Evolutionary conservation across 2,329 filamentous ascomycete species (phyloP), one percentile per base, ranked within the genome.

Genomic region (Colletotrichum higginsianum): DNA sequence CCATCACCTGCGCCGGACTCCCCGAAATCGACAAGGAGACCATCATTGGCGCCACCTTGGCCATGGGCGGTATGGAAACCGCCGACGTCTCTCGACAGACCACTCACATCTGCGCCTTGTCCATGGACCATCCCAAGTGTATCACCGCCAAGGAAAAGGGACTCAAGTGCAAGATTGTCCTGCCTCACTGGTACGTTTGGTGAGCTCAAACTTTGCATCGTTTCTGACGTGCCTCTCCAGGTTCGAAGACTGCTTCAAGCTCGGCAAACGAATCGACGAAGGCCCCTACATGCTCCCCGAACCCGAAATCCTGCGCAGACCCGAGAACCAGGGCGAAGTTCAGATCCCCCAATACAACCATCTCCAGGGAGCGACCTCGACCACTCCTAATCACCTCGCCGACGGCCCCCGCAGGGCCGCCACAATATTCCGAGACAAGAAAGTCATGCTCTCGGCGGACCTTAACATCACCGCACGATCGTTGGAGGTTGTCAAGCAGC

Each of bases 231-330:
- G 13, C 26, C 30, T 26, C 26, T 26, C 42, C 38, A 95, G 93
- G 95, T 98, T 99, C 79, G 96, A 98, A 76, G 96, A 98, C 80
- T 99, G 96, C 82, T 89, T 99, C 75, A 96, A 94, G 81, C 89
- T 99, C 38, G 95, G 96, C 61, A 95, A 94, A 81, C 91, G 94
- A 71, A 98, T 99, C 76, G 93, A 94, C 76, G 96, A 99, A 80
- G 84, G 86, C 8, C 96, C 96, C 0, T 99, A 99, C 79, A 84
- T 90, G 23, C 87, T 98, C 1, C 96, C 96, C 1, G 87, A 98
- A 75, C 93, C 96, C 1, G 94, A 97, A 75, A 93, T 97, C 44
- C 84, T 98, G n/a, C 86, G 85, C 49, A 83, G 85, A 8, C 83
- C 88, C 23, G 86, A 91, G 71, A 88, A 89, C 60, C 82, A 86